Conservation (phyloP, 2,329 filamentous ascomycete species). For the Ilyonectria sp. region DNA sequence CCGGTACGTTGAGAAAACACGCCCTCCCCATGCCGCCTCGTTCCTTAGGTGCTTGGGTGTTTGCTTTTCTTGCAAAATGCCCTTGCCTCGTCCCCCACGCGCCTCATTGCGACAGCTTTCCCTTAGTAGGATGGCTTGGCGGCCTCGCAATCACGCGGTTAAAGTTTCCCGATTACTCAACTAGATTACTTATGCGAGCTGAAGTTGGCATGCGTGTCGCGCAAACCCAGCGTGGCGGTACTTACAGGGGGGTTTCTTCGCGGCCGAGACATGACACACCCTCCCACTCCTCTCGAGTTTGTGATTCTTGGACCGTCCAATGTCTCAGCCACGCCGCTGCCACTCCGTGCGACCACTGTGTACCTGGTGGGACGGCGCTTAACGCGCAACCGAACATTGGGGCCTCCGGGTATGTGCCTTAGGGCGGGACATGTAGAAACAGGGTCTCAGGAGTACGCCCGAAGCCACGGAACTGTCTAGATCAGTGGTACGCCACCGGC, state of each 20-base stretch:
- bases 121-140: neutral
- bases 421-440: slow-evolving; percentile 1
- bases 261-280: slow-evolving; percentile 3
- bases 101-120: neutral
- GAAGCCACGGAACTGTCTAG: neutral
- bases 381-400: neutral
- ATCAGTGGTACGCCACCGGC: neutral
- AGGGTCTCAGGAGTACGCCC: slow-evolving; percentile 8
- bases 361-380: neutral
- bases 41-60: neutral
- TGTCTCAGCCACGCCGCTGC: slow-evolving; percentile 31
- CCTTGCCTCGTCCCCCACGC: neutral
- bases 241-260: neutral
- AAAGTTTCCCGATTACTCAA: neutral
- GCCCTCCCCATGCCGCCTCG: neutral
- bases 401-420: neutral
- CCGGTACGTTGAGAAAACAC: slow-evolving; percentile 9
- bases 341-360: slow-evolving; percentile 6
- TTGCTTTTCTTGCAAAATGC: slow-evolving; percentile 19
- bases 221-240: neutral
- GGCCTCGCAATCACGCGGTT: neutral
- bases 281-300: neutral
- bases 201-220: neutral
- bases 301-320: neutral
- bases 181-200: slow-evolving; percentile 3